Conservation (phyloP, 2,329 filamentous ascomycete genomes). For the Domatiomyces catenatus region DNA sequence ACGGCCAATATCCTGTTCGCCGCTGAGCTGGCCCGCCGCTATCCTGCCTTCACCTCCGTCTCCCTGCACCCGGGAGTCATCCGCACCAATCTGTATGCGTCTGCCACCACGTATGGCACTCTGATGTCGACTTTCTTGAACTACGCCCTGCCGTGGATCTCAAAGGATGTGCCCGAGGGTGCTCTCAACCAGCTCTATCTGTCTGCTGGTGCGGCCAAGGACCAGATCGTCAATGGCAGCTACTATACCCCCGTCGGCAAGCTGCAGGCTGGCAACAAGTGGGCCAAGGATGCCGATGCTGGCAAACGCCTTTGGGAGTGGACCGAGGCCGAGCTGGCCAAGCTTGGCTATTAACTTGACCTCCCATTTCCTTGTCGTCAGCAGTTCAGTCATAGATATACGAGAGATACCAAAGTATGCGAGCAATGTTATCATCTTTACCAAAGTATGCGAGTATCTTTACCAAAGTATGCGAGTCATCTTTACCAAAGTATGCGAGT, state of each 20-base stretch:
- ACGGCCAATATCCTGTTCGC: slow-evolving; percentile 36
- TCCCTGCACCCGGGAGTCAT: slow-evolving; percentile 37
- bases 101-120: slow-evolving; percentile 18
- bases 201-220: slow-evolving; percentile 21
- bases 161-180: slow-evolving; percentile 22
- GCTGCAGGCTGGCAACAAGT: slow-evolving; percentile 16
- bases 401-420: too few relatives aligned
- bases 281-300: slow-evolving; percentile 16
- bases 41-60: slow-evolving; percentile 27
- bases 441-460: too few relatives aligned
- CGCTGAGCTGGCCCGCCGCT: slow-evolving; percentile 30
- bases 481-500: too few relatives aligned
- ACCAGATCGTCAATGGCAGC: slow-evolving; percentile 26
- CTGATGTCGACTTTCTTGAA: slow-evolving; percentile 10
- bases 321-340: slow-evolving; percentile 21
- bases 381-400: too few relatives aligned
- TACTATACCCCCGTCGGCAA: slow-evolving; percentile 31
- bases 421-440: too few relatives aligned
- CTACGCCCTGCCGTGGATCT: slow-evolving; percentile 17
- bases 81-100: slow-evolving; percentile 26
- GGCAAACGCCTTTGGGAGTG: slow-evolving; percentile 22
- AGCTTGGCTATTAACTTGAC: slow-evolving; percentile 10
- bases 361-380: neutral
- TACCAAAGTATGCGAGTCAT: too few relatives aligned
- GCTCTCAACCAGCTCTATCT: slow-evolving; percentile 28